Evolutionary conservation across 108 stramenopile species (phyloP).

Genomic region (Skeletonema costatum): DNA sequence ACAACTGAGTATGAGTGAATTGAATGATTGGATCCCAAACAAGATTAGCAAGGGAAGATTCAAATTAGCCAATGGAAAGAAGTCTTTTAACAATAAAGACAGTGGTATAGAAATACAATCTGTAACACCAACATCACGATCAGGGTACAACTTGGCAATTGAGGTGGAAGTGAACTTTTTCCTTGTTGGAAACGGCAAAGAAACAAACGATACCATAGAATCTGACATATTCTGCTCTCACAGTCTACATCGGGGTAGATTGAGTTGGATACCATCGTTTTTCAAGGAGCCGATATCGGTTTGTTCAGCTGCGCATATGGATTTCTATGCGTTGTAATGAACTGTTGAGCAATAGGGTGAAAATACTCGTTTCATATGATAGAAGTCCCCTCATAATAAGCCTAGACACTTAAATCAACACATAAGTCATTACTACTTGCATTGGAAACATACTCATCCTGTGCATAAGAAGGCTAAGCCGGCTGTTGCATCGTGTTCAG

Average conservation of each 20-base stretch:
- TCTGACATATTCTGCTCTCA: conserved; percentile 53
- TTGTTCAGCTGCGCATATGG: conserved; percentile 55
- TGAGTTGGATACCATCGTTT: conserved; percentile 45
- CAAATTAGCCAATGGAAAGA: conserved; percentile 24
- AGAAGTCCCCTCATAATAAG: too few species aligned
- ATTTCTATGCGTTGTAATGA: conserved; percentile 49
- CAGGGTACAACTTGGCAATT: conserved; percentile 9
- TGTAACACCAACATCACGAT: background rate
- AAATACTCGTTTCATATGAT: too few species aligned
- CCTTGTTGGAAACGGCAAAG: conserved; percentile 10
- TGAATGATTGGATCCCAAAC: conserved; percentile 18
- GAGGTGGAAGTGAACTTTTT: conserved; percentile 29
- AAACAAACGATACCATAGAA: background rate
- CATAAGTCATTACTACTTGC: too few species aligned
- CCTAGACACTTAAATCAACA: too few species aligned
- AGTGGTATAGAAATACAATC: conserved; percentile 42
- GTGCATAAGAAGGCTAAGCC: too few species aligned
- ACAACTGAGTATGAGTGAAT: conserved; percentile 38
- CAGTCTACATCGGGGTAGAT: background rate
- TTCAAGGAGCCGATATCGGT: conserved; percentile 65
- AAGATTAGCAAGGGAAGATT: conserved; percentile 16
- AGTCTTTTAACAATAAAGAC: conserved; percentile 1
- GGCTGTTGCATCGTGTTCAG: too few species aligned
- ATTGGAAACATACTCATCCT: too few species aligned
- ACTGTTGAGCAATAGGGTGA: too few species aligned